Conservation (phyloP, 305 asterid species). For the Vinca major region DNA sequence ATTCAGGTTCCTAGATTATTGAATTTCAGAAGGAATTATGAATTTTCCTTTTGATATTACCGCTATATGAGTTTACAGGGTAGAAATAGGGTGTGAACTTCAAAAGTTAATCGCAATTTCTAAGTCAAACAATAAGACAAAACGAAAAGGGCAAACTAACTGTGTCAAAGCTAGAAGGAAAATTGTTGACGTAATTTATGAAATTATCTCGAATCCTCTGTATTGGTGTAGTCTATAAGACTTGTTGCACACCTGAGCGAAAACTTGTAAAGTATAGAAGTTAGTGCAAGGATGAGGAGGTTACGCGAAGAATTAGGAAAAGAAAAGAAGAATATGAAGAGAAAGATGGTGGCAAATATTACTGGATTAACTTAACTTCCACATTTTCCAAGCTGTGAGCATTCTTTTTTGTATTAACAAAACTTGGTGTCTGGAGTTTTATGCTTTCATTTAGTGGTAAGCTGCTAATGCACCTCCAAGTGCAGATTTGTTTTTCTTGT, state of each 20-base stretch:
- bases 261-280: not conserved
- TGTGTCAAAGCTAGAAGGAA: not conserved
- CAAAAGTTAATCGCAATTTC: not conserved
- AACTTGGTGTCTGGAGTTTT: too few species aligned
- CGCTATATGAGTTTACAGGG: not conserved
- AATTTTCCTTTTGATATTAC: not conserved
- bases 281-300: not conserved
- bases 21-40: not conserved
- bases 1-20: not conserved
- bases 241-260: too few species aligned
- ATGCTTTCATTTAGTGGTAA: too few species aligned
- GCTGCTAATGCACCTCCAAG: conserved; percentile 13
- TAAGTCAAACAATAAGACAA: not conserved
- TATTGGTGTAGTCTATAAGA: too few species aligned
- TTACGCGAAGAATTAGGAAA: not conserved
- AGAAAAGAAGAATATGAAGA: not conserved
- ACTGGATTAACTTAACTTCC: too few species aligned
- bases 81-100: not conserved
- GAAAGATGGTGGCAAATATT: not conserved
- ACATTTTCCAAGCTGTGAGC: not conserved
- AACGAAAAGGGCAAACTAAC: not conserved
- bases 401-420: too few species aligned
- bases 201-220: not conserved
- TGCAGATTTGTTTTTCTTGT: not conserved
- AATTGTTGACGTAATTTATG: not conserved